Percentiles rank a stretch among this genome's conserved stretches.
Evolutionary conservation across 495 filamentous ascomycete genomes (phyloP).

Genomic region (Neurospora africana): DNA sequence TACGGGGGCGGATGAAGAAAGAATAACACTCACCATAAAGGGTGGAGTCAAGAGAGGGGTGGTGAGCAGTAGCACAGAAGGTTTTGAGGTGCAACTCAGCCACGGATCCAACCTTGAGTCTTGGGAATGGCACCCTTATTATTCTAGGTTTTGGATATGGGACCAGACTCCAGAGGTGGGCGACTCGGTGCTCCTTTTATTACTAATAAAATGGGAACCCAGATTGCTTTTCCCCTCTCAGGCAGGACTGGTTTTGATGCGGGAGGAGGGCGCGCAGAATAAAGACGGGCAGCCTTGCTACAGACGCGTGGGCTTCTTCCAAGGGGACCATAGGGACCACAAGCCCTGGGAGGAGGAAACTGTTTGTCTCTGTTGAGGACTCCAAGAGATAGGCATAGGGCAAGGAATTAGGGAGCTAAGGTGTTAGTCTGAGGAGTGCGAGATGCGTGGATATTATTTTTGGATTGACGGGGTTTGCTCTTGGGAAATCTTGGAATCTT

Average conservation of each 20-base stretch:
- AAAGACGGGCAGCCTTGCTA: neutral
- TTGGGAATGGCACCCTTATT: too few relatives aligned
- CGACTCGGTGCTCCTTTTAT: neutral
- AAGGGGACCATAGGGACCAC: too few relatives aligned
- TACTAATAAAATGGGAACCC: neutral
- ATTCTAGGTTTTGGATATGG: too few relatives aligned
- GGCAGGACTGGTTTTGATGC: neutral
- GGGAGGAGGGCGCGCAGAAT: neutral
- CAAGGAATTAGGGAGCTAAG: accelerated
- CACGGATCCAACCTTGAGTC: too few relatives aligned
- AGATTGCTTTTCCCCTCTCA: accelerated
- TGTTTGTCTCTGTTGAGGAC: neutral
- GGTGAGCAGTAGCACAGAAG: too few relatives aligned
- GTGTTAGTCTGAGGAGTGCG: neutral
- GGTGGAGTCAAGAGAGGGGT: neutral
- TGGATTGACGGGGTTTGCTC: neutral
- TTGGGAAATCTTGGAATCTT: neutral
- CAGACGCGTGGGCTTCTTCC: neutral
- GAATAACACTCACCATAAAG: neutral
- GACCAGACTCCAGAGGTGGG: neutral
- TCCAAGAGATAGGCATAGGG: neutral
- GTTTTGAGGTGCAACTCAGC: too few relatives aligned
- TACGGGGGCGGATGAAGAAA: neutral
- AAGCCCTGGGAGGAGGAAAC: neutral
- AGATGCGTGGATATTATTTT: neutral